Percentiles rank a stretch among this genome's conserved stretches.
These are phyloP conservation scores for Wolfiporia cocos DNA, from an alignment of 1,284 basidiomycete species.

Conservation along the genomic window DNA sequence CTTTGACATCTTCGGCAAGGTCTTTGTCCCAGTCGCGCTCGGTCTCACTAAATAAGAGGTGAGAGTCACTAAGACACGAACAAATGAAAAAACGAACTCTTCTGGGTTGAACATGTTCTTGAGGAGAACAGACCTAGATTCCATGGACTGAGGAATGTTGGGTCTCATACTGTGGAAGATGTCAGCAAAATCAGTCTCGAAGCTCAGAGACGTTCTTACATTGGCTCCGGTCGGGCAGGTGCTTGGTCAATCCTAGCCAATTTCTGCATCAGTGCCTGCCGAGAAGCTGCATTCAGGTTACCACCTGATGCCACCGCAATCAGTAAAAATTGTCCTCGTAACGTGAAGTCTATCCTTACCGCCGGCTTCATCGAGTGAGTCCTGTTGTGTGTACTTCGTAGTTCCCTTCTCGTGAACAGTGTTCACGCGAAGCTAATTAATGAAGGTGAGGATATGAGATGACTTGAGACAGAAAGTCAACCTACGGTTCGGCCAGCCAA, in stretches of 20 bases:
- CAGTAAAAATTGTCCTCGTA: neutral
- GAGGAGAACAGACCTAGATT: conserved; percentile 80
- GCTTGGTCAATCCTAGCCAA: conserved; percentile 86
- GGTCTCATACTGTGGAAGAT: conserved; percentile 44
- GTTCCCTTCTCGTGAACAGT: conserved; percentile 88
- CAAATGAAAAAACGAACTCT: conserved; percentile 53
- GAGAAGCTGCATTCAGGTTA: conserved; percentile 92
- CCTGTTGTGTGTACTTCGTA: conserved; percentile 65
- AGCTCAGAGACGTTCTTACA: conserved; percentile 37
- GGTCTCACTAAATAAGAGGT: conserved; percentile 63
- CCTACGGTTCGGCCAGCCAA: conserved; percentile 88
- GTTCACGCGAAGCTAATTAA: conserved; percentile 73
- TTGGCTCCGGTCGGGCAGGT: conserved; percentile 46
- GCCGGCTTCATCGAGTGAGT: conserved; percentile 79
- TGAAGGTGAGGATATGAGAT: conserved; percentile 6
- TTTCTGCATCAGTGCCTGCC: conserved; percentile 98
- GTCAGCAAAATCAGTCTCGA: neutral
- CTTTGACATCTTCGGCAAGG: conserved; percentile 92
- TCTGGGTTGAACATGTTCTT: conserved; percentile 98
- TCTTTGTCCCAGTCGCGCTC: conserved; percentile 96
- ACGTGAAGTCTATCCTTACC: conserved; percentile 37
- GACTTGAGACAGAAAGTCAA: conserved; percentile 9
- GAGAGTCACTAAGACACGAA: neutral
- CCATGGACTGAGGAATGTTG: conserved; percentile 72
- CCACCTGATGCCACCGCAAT: conserved; percentile 44